Evolutionary conservation across 345 rosid species (phyloP).

Genomic region (Pistacia atlantica): DNA sequence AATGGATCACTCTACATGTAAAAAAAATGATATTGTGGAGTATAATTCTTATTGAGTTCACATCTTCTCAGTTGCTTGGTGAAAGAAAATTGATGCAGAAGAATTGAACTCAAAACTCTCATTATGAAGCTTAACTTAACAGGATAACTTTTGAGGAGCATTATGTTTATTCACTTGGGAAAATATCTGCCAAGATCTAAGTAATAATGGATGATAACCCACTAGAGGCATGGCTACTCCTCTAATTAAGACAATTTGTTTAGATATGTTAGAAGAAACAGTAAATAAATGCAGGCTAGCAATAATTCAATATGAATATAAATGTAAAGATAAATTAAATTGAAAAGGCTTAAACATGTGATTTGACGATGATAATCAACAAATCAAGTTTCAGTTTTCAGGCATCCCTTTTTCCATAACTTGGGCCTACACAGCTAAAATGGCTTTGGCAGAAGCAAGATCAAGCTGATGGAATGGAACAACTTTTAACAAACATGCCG

Average conservation of each 20-base stretch:
- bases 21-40: slow-evolving; percentile 9
- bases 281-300: background rate
- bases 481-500: too few species aligned
- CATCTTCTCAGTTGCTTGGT: background rate
- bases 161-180: too few species aligned
- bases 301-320: background rate
- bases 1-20: slow-evolving; percentile 24
- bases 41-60: slow-evolving; percentile 20
- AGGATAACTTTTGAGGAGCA: too few species aligned
- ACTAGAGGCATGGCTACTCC: too few species aligned
- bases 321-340: too few species aligned
- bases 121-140: too few species aligned
- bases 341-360: background rate
- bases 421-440: background rate
- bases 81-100: background rate
- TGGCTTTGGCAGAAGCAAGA: too few species aligned
- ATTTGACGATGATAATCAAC: background rate
- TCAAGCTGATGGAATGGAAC: too few species aligned
- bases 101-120: too few species aligned
- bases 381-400: too few species aligned
- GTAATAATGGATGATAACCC: too few species aligned
- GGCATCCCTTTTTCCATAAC: background rate
- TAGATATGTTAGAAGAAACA: background rate
- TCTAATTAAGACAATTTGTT: background rate
- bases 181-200: too few species aligned